phyloP scores from a whole-genome alignment of 75 land plant genomes.

The Selaginella tamariscina region DNA sequence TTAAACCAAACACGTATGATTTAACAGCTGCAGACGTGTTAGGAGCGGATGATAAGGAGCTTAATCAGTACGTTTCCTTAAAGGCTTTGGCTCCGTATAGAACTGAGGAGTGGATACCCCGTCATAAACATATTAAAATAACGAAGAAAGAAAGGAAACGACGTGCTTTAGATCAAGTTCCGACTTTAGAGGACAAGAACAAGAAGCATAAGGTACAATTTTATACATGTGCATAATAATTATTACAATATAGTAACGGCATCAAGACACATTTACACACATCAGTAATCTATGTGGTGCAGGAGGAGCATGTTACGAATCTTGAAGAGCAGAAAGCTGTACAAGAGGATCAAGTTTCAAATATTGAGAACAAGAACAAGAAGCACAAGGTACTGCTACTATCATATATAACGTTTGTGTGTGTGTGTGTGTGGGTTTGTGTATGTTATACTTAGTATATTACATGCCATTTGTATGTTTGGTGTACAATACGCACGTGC shows the following conservation, averaged over 20 bases:
- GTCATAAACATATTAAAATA: slow-evolving; percentile 20
- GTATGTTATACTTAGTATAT: no score
- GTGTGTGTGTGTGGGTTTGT: no score
- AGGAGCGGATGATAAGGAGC: slow-evolving; percentile 62
- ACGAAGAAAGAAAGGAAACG: slow-evolving; percentile 38
- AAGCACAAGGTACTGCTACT: no score
- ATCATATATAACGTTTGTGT: no score
- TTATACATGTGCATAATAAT: no score
- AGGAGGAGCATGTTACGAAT: no score
- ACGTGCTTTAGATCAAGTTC: slow-evolving; percentile 16
- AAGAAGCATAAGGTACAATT: no score
- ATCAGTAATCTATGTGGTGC: no score
- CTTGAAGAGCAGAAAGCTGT: background rate
- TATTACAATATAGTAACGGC: background rate
- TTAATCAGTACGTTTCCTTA: slow-evolving; percentile 86
- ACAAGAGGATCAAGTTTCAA: slow-evolving; percentile 11
- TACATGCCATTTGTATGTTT: no score
- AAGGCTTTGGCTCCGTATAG: slow-evolving; percentile 84
- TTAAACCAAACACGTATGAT: slow-evolving; percentile 54
- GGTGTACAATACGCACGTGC: no score
- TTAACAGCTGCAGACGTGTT: slow-evolving; percentile 52
- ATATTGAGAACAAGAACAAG: slow-evolving; percentile 9
- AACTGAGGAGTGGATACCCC: slow-evolving; percentile 67
- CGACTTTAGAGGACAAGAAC: background rate
- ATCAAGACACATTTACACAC: no score